A percentile compares a stretch with the other conserved stretches of the same genome.
These are phyloP conservation scores for Melampsora americana DNA, from an alignment of 1,284 basidiomycete genomes.

Conservation along the genomic window DNA sequence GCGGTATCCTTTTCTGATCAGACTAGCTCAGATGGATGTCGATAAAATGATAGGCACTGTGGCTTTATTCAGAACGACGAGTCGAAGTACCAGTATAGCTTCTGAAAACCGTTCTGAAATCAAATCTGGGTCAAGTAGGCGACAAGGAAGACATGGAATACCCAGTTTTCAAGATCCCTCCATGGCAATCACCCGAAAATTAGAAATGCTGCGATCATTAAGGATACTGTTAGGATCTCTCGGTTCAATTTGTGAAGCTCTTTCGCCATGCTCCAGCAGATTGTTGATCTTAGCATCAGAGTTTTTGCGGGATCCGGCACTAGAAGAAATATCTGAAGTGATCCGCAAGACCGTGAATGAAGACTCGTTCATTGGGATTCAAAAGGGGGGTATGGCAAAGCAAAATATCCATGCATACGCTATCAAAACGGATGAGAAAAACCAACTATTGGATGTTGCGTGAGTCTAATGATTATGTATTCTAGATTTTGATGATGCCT, in stretches of 20 bases:
- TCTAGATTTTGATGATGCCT: background rate
- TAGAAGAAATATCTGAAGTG: constrained; percentile 24
- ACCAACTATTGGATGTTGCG: constrained; percentile 40
- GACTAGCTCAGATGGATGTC: constrained; percentile 39
- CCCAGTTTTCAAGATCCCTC: constrained; percentile 21
- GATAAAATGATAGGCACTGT: constrained; percentile 37
- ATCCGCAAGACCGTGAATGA: constrained; percentile 27
- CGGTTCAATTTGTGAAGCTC: constrained; percentile 16
- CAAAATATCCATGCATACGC: constrained; percentile 43
- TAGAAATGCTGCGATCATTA: constrained; percentile 36
- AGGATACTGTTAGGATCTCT: constrained; percentile 27
- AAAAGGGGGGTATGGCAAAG: constrained; percentile 42
- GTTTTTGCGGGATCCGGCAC: constrained; percentile 26
- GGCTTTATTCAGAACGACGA: constrained; percentile 9
- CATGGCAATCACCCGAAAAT: constrained; percentile 30
- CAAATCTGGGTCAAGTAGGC: background rate
- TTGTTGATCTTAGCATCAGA: constrained; percentile 14
- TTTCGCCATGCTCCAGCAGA: constrained; percentile 25
- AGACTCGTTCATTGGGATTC: constrained; percentile 37
- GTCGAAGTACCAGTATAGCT: constrained; percentile 8
- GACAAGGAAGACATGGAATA: background rate
- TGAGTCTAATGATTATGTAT: constrained; percentile 4
- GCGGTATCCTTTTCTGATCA: background rate
- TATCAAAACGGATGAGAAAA: constrained; percentile 31
- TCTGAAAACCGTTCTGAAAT: background rate